phyloP scores from a whole-genome alignment of 2,329 filamentous ascomycete species.

The Meredithiella fracta region DNA sequence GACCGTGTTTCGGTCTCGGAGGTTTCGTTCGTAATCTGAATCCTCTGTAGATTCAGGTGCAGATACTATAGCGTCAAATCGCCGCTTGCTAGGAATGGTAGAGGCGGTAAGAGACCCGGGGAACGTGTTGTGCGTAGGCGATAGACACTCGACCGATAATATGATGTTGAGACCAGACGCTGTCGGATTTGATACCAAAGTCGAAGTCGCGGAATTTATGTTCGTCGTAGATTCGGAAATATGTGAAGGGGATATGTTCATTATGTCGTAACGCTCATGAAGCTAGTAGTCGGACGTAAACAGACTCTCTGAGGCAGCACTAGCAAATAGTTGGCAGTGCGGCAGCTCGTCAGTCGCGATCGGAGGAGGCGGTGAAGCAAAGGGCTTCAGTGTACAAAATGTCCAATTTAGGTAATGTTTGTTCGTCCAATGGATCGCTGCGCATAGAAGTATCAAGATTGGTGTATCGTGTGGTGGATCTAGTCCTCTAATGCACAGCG shows the following conservation, averaged over 20 bases:
- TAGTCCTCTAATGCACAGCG: background rate
- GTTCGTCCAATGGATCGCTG: background rate
- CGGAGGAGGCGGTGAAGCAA: background rate
- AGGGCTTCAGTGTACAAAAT: background rate
- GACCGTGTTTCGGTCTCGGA: background rate
- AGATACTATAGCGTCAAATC: conserved; percentile 6
- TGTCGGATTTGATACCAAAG: background rate
- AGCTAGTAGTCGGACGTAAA: background rate
- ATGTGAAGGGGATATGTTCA: conserved; percentile 12
- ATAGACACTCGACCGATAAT: background rate
- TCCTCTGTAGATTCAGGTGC: background rate
- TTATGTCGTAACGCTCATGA: conserved; percentile 4
- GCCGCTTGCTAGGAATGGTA: conserved; percentile 11
- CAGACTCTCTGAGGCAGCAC: background rate
- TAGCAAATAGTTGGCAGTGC: background rate
- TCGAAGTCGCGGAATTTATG: conserved; percentile 5
- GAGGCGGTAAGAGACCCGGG: conserved; percentile 6
- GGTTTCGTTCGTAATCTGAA: background rate
- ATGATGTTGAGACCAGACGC: background rate
- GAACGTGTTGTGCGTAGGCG: conserved; percentile 2
- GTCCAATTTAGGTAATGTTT: background rate
- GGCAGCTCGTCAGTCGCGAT: background rate
- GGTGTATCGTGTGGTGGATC: background rate
- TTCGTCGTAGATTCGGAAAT: conserved; percentile 9
- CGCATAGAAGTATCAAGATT: background rate